These are phyloP conservation scores for Lasiodiplodia theobromae DNA, from an alignment of 2,329 filamentous ascomycete species.

Conservation along the genomic window DNA sequence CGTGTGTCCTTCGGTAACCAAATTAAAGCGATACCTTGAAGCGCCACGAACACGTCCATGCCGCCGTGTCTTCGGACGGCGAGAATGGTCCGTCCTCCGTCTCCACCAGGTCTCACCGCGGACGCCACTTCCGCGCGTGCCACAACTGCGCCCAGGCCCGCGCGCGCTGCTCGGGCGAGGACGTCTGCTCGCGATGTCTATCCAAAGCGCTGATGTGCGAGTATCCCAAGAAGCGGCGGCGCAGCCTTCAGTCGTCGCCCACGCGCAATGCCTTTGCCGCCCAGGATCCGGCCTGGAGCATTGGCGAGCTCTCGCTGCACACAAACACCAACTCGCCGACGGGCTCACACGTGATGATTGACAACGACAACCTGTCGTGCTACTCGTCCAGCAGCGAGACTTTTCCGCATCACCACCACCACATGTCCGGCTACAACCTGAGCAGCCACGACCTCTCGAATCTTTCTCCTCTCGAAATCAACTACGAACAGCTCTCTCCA, in stretches of 20 bases:
- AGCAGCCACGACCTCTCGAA: not conserved
- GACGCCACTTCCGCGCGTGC: constrained; percentile 26
- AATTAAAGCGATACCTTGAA: constrained; percentile 18
- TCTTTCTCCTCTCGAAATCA: constrained; percentile 13
- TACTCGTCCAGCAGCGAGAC: constrained; percentile 25
- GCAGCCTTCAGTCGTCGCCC: constrained; percentile 17
- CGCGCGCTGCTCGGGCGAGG: constrained; percentile 28
- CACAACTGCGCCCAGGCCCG: constrained; percentile 27
- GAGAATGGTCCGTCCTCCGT: constrained; percentile 11
- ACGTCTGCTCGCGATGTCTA: constrained; percentile 21
- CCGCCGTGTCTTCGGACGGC: constrained; percentile 23
- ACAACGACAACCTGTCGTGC: constrained; percentile 23
- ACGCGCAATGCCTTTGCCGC: constrained; percentile 15
- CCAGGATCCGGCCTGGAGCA: constrained; percentile 23
- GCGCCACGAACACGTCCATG: constrained; percentile 23
- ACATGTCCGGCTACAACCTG: constrained; percentile 11
- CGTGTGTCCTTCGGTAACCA: no score
- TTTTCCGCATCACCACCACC: not conserved
- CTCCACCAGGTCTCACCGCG: constrained; percentile 8
- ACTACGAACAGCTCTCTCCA: constrained; percentile 21
- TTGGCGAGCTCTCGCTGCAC: constrained; percentile 12
- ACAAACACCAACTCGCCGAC: constrained; percentile 6
- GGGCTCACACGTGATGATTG: not conserved
- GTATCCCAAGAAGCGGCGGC: constrained; percentile 25
- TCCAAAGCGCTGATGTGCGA: constrained; percentile 23